These are phyloP conservation scores for Tetraselmis striata DNA, from an alignment of 139 green algal species.

Conservation along the genomic window DNA sequence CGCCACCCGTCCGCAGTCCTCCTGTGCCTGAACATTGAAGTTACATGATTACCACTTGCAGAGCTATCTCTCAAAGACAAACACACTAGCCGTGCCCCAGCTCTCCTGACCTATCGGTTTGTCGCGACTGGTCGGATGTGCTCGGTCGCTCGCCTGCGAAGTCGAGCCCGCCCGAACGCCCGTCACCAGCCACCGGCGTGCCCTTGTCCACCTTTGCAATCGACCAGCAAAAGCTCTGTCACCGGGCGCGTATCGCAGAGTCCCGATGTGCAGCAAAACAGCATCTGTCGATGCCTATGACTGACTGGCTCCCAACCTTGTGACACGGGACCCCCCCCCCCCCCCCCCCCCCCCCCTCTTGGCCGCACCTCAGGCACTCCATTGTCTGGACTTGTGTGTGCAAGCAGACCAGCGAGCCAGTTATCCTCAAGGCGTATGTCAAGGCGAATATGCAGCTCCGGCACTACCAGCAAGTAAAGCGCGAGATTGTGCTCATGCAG, in stretches of 20 bases:
- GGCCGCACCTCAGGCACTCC: background rate
- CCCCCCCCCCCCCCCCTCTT: too few species aligned
- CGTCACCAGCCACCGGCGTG: background rate
- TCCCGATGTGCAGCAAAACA: background rate
- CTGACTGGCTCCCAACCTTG: background rate
- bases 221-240: background rate
- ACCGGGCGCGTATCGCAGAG: background rate
- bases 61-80: too few species aligned
- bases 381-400: background rate
- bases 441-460: background rate
- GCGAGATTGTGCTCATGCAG: slow-evolving; percentile 31
- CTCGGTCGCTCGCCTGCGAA: too few species aligned
- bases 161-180: background rate
- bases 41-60: background rate
- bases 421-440: background rate
- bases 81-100: background rate
- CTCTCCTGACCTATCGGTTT: background rate
- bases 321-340: too few species aligned
- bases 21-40: background rate
- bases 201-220: background rate
- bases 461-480: slow-evolving; percentile 2
- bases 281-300: background rate
- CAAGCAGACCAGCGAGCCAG: background rate
- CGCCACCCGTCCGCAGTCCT: background rate
- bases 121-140: background rate